phyloP scores from a whole-genome alignment of 768 basidiomycete species.

The Hericium coralloides region DNA sequence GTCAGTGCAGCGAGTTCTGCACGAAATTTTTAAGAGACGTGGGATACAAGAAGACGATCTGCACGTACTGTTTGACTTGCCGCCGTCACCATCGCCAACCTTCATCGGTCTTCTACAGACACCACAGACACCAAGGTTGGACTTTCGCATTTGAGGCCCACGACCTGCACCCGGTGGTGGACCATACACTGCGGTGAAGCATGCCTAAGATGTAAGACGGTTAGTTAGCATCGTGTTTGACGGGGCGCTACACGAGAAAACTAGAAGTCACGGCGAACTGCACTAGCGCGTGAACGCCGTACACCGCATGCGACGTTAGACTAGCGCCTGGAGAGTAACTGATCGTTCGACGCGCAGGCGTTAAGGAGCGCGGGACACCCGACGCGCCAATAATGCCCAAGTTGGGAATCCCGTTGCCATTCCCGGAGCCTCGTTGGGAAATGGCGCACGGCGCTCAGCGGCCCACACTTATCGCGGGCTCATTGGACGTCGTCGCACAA shows the following conservation, averaged over 20 bases:
- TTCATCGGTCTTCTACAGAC: constrained; percentile 97
- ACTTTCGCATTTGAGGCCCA: constrained; percentile 48
- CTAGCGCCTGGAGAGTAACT: too few species aligned
- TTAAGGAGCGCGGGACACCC: too few species aligned
- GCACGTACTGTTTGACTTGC: constrained; percentile 81
- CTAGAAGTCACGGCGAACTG: neutral
- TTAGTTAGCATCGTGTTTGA: constrained; percentile 4
- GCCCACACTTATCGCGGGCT: too few species aligned
- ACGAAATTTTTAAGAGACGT: neutral
- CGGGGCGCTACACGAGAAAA: neutral
- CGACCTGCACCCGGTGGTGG: constrained; percentile 58
- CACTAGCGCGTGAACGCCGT: neutral
- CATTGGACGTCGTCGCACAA: too few species aligned
- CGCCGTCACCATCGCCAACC: constrained; percentile 78
- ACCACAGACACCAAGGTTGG: constrained; percentile 90
- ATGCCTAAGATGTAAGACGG: constrained; percentile 49
- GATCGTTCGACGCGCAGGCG: too few species aligned
- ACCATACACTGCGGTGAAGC: constrained; percentile 95
- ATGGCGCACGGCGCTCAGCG: too few species aligned
- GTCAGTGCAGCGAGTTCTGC: constrained; percentile 91
- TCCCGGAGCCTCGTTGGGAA: too few species aligned
- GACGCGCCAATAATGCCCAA: too few species aligned
- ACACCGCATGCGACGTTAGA: neutral
- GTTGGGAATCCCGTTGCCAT: too few species aligned
- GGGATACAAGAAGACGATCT: constrained; percentile 1